These are phyloP conservation scores for Casuarina glauca DNA, from an alignment of 306 rosid species.

Conservation along the genomic window DNA sequence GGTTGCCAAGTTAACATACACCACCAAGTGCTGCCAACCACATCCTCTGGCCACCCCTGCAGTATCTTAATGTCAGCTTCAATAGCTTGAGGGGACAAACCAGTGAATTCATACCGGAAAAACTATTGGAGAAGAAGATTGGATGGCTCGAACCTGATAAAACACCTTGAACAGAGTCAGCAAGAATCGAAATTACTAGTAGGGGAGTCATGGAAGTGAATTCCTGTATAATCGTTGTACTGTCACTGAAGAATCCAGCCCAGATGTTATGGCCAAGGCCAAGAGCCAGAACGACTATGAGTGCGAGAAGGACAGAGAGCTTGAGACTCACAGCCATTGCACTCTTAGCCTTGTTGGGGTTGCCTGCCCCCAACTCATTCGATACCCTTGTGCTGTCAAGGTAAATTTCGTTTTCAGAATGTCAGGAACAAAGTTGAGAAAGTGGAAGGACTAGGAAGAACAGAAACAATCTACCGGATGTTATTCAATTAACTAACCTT, in stretches of 20 bases:
- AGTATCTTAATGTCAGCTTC: slow-evolving; percentile 13
- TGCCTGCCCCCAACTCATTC: slow-evolving; percentile 80
- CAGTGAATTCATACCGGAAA: background rate
- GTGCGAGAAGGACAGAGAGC: slow-evolving; percentile 65
- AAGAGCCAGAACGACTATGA: slow-evolving; percentile 46
- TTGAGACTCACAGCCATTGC: slow-evolving; percentile 73
- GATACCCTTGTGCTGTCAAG: slow-evolving; percentile 76
- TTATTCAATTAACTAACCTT: slow-evolving; percentile 44
- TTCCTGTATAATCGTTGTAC: slow-evolving; percentile 36
- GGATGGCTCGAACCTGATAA: slow-evolving; percentile 61
- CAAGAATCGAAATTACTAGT: slow-evolving; percentile 58
- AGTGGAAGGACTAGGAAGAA: background rate
- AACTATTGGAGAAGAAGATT: background rate
- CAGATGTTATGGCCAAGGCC: slow-evolving; percentile 56
- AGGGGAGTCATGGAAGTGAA: slow-evolving; percentile 81
- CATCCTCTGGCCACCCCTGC: slow-evolving; percentile 88
- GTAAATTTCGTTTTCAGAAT: slow-evolving; percentile 5
- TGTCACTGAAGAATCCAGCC: slow-evolving; percentile 59
- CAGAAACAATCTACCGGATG: background rate
- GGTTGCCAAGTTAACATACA: slow-evolving; percentile 56
- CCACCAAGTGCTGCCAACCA: slow-evolving; percentile 77
- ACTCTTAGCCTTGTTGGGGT: slow-evolving; percentile 52
- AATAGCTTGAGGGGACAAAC: slow-evolving; percentile 4
- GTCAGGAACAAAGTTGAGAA: background rate
- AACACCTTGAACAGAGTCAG: slow-evolving; percentile 75